phyloP scores from a whole-genome alignment of 1,139 yeast species.

The Protomyces lactucae-debilis region DNA sequence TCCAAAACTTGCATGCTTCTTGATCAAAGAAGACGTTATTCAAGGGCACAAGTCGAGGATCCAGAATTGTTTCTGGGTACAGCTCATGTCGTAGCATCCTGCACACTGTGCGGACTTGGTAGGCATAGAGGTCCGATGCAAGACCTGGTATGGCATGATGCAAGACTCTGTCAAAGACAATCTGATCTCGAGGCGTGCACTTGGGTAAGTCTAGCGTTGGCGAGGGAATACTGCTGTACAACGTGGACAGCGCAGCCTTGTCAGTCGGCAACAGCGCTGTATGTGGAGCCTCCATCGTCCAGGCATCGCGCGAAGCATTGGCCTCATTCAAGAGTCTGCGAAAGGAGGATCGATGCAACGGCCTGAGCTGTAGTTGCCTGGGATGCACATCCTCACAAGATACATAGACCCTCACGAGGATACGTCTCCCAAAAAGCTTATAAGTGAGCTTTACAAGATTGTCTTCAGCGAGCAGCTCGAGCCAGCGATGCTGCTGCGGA shows the following conservation, averaged over 20 bases:
- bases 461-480: not conserved
- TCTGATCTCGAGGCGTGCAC: not conserved
- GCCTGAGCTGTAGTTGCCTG: not conserved
- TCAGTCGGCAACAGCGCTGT: not conserved
- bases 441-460: constrained; percentile 4
- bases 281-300: not conserved
- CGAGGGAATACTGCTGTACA: constrained; percentile 3
- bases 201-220: constrained; percentile 1
- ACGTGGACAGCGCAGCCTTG: not conserved
- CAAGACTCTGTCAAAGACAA: not conserved
- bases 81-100: constrained; percentile 57
- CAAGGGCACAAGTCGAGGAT: constrained; percentile 47
- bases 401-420: constrained; percentile 7
- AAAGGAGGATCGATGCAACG: not conserved
- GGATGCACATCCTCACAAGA: constrained; percentile 4
- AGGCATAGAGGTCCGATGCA: constrained; percentile 50
- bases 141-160: constrained; percentile 42
- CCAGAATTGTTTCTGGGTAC: constrained; percentile 38
- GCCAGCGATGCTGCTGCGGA: constrained; percentile 13
- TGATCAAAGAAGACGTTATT: constrained; percentile 41
- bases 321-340: not conserved
- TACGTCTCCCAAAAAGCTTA: not conserved
- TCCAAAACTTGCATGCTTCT: constrained; percentile 33
- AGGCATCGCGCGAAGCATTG: not conserved
- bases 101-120: constrained; percentile 55